Evolutionary conservation across 2,329 filamentous ascomycete genomes (phyloP).

Genomic region (Cercospora zeina): DNA sequence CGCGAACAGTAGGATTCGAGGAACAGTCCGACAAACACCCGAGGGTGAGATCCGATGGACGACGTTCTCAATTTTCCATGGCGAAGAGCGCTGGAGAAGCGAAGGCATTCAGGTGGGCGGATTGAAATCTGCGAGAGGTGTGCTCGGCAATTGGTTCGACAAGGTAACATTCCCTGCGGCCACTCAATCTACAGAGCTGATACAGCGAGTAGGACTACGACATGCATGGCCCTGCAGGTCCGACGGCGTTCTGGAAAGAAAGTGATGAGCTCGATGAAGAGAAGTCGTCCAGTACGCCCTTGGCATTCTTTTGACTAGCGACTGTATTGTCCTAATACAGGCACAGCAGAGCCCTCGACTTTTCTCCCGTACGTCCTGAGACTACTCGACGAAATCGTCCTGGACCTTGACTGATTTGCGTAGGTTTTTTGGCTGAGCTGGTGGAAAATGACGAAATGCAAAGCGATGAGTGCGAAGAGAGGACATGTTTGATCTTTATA

Average conservation of each 20-base stretch:
- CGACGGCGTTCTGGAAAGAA: slow-evolving; percentile 77
- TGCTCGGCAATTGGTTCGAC: slow-evolving; percentile 77
- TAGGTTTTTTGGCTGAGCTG: slow-evolving; percentile 11
- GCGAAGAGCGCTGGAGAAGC: slow-evolving; percentile 72
- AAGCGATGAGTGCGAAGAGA: neutral
- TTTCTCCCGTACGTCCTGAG: slow-evolving; percentile 16
- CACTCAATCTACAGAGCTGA: neutral
- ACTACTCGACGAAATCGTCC: slow-evolving; percentile 14
- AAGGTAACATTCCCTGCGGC: slow-evolving; percentile 50
- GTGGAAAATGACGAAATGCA: neutral
- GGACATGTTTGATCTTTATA: neutral
- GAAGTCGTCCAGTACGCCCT: slow-evolving; percentile 30
- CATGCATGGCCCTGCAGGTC: slow-evolving; percentile 67
- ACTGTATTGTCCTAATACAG: slow-evolving; percentile 15
- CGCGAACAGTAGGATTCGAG: slow-evolving; percentile 65
- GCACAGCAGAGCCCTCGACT: slow-evolving; percentile 5
- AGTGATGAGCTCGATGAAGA: slow-evolving; percentile 51
- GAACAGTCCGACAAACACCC: slow-evolving; percentile 65
- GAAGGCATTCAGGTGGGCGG: slow-evolving; percentile 76
- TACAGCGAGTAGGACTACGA: slow-evolving; percentile 60
- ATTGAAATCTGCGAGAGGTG: slow-evolving; percentile 62
- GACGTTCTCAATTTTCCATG: slow-evolving; percentile 62
- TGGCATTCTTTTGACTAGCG: slow-evolving; percentile 29
- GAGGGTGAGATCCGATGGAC: slow-evolving; percentile 76
- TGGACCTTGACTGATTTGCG: slow-evolving; percentile 12